Evolutionary conservation across 441 rosid genomes (phyloP), one percentile per base, ranked within the genome.

Genomic region (Erodium chrysanthum): DNA sequence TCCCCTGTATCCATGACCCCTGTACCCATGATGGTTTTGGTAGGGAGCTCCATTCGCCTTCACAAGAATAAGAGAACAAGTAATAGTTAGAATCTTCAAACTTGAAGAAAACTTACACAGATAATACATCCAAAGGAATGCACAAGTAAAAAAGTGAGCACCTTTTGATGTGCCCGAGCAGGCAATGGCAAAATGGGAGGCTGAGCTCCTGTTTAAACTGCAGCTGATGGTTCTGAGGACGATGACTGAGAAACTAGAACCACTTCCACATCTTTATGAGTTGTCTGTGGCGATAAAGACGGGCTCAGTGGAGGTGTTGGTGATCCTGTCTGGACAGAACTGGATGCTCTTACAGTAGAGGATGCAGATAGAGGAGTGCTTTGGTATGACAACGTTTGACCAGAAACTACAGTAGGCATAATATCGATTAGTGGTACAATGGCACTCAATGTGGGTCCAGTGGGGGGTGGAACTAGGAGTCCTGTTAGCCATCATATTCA

Each of bases 171-270:
- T 66, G 83, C 69, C 54, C 80, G 78, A 54, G 84, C 79, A 66
- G 97, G 98, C 74, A 88, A 80, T 58, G 98, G 91, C 76, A 92
- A 81, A 67, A 92, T 83, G 18, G 97, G 94, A n/a, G 92, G 96
- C 78, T 87, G 91, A 69, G 83, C 78, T 80, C 82, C 91, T 4
- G 80, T 71, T 17, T 75, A 77, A 64, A 69, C 62, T 2, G 89
- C 75, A 44, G 71, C 76, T 65, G 83, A 76, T 77, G 84, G 80
- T 78, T 83, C 85, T 64, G 80, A 31, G 71, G 73, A 74, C 70
- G 79, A 67, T 73, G 87, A 78, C 21, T 86, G 64, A 22, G 88
- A 80, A 29, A 79, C 82, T 73, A 82, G 85, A 77, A 88, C 88
- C 69, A 84, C 90, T 77, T 85, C 88, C 72, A 82, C 86, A 70